Evolutionary conservation across 805 yeast genomes (phyloP).

Genomic region (Kazachstania kunashirensis): DNA sequence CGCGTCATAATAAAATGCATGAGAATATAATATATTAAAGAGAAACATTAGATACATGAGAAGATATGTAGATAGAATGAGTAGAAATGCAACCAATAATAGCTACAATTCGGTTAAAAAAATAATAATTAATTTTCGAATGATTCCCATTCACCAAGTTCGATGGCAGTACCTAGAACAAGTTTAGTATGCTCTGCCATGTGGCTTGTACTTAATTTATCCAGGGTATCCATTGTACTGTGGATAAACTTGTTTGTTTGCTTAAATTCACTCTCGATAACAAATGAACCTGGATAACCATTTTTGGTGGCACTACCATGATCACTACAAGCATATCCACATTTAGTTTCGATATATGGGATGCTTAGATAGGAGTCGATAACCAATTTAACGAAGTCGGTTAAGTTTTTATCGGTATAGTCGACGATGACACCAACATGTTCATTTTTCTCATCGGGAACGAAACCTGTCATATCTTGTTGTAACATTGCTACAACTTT

Average conservation of each 20-base stretch:
- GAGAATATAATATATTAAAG: too few relatives aligned
- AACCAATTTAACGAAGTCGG: conserved; percentile 50
- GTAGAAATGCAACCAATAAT: too few relatives aligned
- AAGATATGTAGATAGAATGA: too few relatives aligned
- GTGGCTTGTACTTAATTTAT: conserved; percentile 67
- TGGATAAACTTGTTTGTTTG: conserved; percentile 65
- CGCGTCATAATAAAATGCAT: too few relatives aligned
- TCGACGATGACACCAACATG: conserved; percentile 77
- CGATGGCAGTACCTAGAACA: conserved; percentile 63
- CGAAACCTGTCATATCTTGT: conserved; percentile 90
- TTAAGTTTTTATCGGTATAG: conserved; percentile 46
- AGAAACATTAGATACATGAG: too few relatives aligned
- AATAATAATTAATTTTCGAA: too few relatives aligned
- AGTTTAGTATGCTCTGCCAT: conserved; percentile 73
- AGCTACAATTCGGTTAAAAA: too few relatives aligned
- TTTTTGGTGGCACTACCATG: conserved; percentile 76
- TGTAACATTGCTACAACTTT: conserved; percentile 77
- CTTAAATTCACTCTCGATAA: conserved; percentile 65
- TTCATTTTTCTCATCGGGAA: conserved; percentile 43
- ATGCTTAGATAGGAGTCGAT: conserved; percentile 56
- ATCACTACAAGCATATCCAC: conserved; percentile 93
- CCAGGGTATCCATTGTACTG: conserved; percentile 69
- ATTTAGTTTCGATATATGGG: conserved; percentile 61
- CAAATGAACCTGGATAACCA: conserved; percentile 80
- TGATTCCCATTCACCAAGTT: conserved; percentile 43